Evolutionary conservation across 768 basidiomycete genomes (phyloP), one percentile per base, ranked within the genome.

Genomic region (Suillus subaureus): DNA sequence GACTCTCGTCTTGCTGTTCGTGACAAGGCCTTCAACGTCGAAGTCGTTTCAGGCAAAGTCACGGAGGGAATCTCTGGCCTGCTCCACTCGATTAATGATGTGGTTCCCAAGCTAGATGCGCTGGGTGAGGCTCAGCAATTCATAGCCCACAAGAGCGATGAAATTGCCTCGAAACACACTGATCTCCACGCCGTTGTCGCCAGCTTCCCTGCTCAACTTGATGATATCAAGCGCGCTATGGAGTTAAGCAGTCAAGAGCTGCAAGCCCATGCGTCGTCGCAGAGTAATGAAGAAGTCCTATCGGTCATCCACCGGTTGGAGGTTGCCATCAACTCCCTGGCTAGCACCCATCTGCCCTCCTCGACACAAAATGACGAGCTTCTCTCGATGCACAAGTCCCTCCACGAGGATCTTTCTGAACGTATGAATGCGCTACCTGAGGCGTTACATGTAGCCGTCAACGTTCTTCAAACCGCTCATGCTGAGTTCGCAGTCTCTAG

Each of bases 1-100:
- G 91, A 94, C 70, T 90, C 93, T 13, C 87, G 92, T 23, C 82
- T 95, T 57, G 85, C 91, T 43, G 88, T 92, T 33, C 84, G 93
- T 11, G 93, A 94, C 75, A 88, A 89, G 71, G 75, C 84, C 7
- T 84, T 90, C 70, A 90, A 86, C 70, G 77, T 87, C 21, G 90
- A 92, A 45, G 76, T 78, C 4, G 74, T 93, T 54, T 81, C 85
- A 1, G 73, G 76, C 33, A 89, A 81, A 68, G 82, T 94, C 7
- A 75, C 80, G 2, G 87, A 91, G 57, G 78, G 82, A 42, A 76
- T 93, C 1, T 77, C 80, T 3, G 78, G 74, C 28, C 71, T 82
- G 5, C 68, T 87, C 58, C 77, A 82, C 58, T 80, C 84, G 13
- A 51, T 83, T 72, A 81, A 47, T 33, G 69, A 79, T n/a, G 73